phyloP scores from a whole-genome alignment of 2,329 filamentous ascomycete genomes.

The Penicillium sp. region DNA sequence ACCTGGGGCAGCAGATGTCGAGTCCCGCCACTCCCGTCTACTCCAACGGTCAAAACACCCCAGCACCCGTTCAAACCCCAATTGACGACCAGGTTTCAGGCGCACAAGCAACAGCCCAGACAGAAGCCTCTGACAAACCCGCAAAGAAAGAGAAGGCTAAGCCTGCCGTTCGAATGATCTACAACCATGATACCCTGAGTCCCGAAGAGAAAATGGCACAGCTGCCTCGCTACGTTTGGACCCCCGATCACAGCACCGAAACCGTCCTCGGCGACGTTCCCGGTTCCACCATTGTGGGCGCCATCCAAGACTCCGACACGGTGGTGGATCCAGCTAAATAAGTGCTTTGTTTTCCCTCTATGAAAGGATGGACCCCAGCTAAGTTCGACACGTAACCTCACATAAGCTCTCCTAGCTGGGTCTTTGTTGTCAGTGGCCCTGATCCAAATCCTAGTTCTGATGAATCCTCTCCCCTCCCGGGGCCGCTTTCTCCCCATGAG shows the following conservation, averaged over 20 bases:
- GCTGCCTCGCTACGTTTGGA: slow-evolving; percentile 73
- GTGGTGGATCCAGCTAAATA: slow-evolving; percentile 37
- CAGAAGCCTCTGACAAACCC: slow-evolving; percentile 59
- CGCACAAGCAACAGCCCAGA: slow-evolving; percentile 42
- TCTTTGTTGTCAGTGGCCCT: slow-evolving; percentile 30
- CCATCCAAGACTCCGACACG: slow-evolving; percentile 36
- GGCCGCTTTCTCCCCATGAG: neutral
- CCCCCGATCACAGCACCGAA: slow-evolving; percentile 47
- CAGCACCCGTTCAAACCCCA: slow-evolving; percentile 30
- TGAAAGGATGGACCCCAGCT: slow-evolving; percentile 33
- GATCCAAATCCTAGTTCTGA: slow-evolving; percentile 34
- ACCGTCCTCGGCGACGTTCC: slow-evolving; percentile 38
- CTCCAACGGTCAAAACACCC: slow-evolving; percentile 32
- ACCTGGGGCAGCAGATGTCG: slow-evolving; percentile 51
- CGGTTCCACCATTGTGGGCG: slow-evolving; percentile 35
- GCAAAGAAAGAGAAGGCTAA: slow-evolving; percentile 68
- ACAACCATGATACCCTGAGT: slow-evolving; percentile 75
- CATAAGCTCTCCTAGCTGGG: slow-evolving; percentile 26
- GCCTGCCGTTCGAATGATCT: slow-evolving; percentile 67
- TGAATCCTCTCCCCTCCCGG: slow-evolving; percentile 14
- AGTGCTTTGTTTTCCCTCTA: slow-evolving; percentile 8
- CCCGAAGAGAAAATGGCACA: slow-evolving; percentile 88
- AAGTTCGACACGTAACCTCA: slow-evolving; percentile 39
- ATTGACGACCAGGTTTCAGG: slow-evolving; percentile 55
- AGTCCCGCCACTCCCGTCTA: slow-evolving; percentile 24